Percentiles rank a stretch among this genome's conserved stretches.
These are phyloP conservation scores for Tricladium varicosporioides DNA, from an alignment of 2,329 filamentous ascomycete genomes.

Conservation along the genomic window DNA sequence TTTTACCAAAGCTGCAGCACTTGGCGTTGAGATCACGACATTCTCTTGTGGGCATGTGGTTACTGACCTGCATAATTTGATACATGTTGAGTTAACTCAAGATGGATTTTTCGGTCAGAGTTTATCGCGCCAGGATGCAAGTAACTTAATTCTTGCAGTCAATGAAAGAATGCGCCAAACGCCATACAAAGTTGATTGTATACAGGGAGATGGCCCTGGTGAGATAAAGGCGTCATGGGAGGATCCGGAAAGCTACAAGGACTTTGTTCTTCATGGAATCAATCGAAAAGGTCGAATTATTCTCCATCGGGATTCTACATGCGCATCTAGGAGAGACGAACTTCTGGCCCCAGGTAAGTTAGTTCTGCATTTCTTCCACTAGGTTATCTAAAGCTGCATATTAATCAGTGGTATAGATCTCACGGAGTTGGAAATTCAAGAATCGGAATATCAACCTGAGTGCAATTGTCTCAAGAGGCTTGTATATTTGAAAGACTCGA, in stretches of 20 bases:
- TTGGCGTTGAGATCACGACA: neutral
- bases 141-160: neutral
- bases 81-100: slow-evolving; percentile 3
- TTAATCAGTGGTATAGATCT: neutral
- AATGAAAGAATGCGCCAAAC: slow-evolving; percentile 16
- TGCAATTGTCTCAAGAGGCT: slow-evolving; percentile 11
- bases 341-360: neutral
- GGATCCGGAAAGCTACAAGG: slow-evolving; percentile 1
- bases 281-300: slow-evolving; percentile 11
- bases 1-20: neutral
- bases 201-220: neutral
- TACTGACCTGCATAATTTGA: slow-evolving; percentile 1
- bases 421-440: neutral
- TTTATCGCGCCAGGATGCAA: neutral
- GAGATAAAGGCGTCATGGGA: slow-evolving; percentile 7
- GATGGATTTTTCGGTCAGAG: neutral
- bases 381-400: neutral
- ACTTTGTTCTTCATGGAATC: slow-evolving; percentile 1
- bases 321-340: slow-evolving; percentile 3
- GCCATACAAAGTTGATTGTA: slow-evolving; percentile 7
- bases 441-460: neutral
- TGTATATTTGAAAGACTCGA: slow-evolving; percentile 1
- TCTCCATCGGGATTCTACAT: slow-evolving; percentile 19
- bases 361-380: neutral
- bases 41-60: slow-evolving; percentile 19